phyloP scores from a whole-genome alignment of 441 rosid species.

The Gossypium schwendimanii region DNA sequence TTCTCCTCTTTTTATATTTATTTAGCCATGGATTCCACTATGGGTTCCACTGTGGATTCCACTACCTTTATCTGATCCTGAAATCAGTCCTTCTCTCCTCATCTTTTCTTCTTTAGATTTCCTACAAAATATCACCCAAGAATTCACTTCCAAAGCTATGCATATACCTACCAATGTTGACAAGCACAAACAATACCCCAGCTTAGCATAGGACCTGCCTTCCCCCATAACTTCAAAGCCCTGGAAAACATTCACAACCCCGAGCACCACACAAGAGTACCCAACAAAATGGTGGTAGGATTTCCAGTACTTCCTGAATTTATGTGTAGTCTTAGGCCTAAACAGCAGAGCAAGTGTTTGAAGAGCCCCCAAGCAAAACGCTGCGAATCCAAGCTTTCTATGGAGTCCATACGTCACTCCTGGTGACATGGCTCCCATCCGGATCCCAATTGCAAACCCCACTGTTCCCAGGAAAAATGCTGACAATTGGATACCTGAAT shows the following conservation, averaged over 20 bases:
- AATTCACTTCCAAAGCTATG: slow-evolving; percentile 81
- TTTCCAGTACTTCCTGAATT: slow-evolving; percentile 87
- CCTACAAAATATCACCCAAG: slow-evolving; percentile 88
- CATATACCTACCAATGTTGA: slow-evolving; percentile 67
- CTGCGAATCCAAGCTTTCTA: slow-evolving; percentile 67
- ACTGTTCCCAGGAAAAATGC: slow-evolving; percentile 56
- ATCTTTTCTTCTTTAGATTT: slow-evolving; percentile 87
- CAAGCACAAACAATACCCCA: slow-evolving; percentile 66
- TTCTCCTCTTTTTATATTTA: not conserved
- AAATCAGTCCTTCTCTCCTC: slow-evolving; percentile 67
- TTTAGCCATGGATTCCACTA: slow-evolving; percentile 3
- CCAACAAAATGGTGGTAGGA: slow-evolving; percentile 95
- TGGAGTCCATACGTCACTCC: slow-evolving; percentile 69
- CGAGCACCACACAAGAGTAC: slow-evolving; percentile 75
- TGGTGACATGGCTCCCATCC: slow-evolving; percentile 52
- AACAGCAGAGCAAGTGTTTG: slow-evolving; percentile 80
- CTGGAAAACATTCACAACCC: slow-evolving; percentile 87
- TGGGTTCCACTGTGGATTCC: slow-evolving; percentile 25
- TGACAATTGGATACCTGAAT: slow-evolving; percentile 55
- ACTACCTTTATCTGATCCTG: slow-evolving; percentile 50
- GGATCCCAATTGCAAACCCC: slow-evolving; percentile 68
- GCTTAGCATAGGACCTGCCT: slow-evolving; percentile 57
- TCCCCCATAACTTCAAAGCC: slow-evolving; percentile 86
- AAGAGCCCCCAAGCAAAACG: slow-evolving; percentile 45
- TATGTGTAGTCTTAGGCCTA: slow-evolving; percentile 77